Evolutionary conservation across 1,139 yeast species (phyloP), one percentile per base, ranked within the genome.

Genomic region (Pichiaceae sp.): DNA sequence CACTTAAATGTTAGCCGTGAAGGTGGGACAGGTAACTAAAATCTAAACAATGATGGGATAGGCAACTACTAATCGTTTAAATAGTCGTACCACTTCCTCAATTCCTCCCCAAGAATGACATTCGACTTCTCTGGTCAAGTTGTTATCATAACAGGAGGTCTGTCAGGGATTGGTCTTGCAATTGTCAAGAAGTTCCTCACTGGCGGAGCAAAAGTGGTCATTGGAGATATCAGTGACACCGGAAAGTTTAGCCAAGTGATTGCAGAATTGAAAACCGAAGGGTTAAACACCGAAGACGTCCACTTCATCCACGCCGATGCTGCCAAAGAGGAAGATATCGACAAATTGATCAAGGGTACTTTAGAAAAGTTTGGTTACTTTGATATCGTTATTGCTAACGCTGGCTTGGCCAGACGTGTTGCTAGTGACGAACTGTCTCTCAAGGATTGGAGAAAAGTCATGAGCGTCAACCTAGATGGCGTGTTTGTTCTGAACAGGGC

Each of bases 401-500:
- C 74, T 14, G 74, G 74, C 15, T 56, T 64, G 32, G 63, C 67
- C 42, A 56, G 59, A 20, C 66, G 60, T 20, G 57, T 63, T 33
- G 55, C 62, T 4, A 59, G 63, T 23, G 67, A 59, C 25, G 43
- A 52, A 3, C 59, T 54, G 38, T 8, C 11, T 12, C 12, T 21
- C 12, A 12, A 21, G 25, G 25, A 21, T 21, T 21, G 25, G 25
- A 42, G 48, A 29, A 42, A 47, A 32, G 61, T 64, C 3, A 57
- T 62, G 14, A 53, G 56, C 29, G 57, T 66, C 42, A 68, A 68
- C 47, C 50, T 68, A 39, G 60, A 64, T 39, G 74, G 75, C 11
- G 61, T 67, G 14, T 68, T 61, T 41, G 66, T 56, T 38, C 57
- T 68, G 5, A 63, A 66, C 2, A 72, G 68, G 42, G 72, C 72